These are phyloP conservation scores for Pichia inconspicua DNA, from an alignment of 1,139 yeast genomes.

Conservation along the genomic window DNA sequence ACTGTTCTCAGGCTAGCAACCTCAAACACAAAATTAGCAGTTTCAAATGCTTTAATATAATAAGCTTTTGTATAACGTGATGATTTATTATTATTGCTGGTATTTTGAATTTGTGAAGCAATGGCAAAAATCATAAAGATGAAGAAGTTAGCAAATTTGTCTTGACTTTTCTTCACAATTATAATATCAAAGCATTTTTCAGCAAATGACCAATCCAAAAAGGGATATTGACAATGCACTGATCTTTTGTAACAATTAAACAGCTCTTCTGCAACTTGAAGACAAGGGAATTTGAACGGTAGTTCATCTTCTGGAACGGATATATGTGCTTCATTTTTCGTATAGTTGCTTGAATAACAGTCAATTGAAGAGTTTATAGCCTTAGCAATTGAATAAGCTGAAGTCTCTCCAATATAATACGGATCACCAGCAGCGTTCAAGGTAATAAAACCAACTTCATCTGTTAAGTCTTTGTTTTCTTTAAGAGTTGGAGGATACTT, in stretches of 20 bases:
- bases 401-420: conserved; percentile 25
- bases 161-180: conserved; percentile 19
- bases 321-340: background rate
- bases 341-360: conserved; percentile 4
- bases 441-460: conserved; percentile 26
- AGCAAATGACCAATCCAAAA: conserved; percentile 26
- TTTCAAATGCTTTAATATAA: conserved; percentile 37
- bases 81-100: conserved; percentile 32
- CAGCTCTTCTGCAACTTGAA: conserved; percentile 22
- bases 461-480: conserved; percentile 16
- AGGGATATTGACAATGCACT: conserved; percentile 29
- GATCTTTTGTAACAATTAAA: conserved; percentile 17
- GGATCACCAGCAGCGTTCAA: conserved; percentile 26
- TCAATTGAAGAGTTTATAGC: conserved; percentile 23
- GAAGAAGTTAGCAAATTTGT: conserved; percentile 30
- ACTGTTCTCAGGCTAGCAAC: conserved; percentile 21
- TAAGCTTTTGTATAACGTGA: conserved; percentile 40
- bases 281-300: conserved; percentile 31
- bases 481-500: conserved; percentile 8
- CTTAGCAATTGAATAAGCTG: conserved; percentile 26
- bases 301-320: background rate
- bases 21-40: conserved; percentile 29
- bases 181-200: conserved; percentile 24
- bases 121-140: conserved; percentile 46
- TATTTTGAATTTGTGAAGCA: conserved; percentile 40